Evolutionary conservation across 2,329 filamentous ascomycete species (phyloP).

Genomic region (Cercospora sojina): DNA sequence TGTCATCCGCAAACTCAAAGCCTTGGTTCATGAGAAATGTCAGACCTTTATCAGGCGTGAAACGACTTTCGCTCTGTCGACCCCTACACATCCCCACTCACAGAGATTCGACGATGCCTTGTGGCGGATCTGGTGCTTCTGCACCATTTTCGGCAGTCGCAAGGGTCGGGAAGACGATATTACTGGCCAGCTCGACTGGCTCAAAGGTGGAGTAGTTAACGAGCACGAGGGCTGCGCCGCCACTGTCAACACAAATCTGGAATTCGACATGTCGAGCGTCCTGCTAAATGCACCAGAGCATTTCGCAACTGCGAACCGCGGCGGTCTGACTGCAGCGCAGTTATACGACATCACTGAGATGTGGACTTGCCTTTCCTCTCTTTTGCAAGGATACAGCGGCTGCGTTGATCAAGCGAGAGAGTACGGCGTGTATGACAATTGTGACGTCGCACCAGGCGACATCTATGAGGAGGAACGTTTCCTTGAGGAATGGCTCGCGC

Average conservation of each 20-base stretch:
- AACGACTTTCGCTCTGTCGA: slow-evolving; percentile 55
- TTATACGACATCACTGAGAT: slow-evolving; percentile 65
- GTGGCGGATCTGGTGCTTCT: slow-evolving; percentile 67
- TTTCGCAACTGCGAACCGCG: slow-evolving; percentile 58
- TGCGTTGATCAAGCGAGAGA: slow-evolving; percentile 55
- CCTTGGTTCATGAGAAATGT: slow-evolving; percentile 56
- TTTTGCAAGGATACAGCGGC: slow-evolving; percentile 57
- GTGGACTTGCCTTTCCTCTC: slow-evolving; percentile 59
- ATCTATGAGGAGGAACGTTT: slow-evolving; percentile 54
- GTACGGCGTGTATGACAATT: slow-evolving; percentile 56
- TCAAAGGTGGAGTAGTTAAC: slow-evolving; percentile 57
- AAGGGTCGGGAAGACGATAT: slow-evolving; percentile 60
- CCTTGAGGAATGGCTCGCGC: slow-evolving; percentile 62
- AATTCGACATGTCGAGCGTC: slow-evolving; percentile 53
- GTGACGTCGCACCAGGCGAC: slow-evolving; percentile 48
- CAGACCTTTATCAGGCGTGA: slow-evolving; percentile 57
- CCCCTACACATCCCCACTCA: slow-evolving; percentile 45
- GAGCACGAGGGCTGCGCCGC: slow-evolving; percentile 48
- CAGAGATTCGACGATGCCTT: slow-evolving; percentile 60
- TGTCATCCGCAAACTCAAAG: slow-evolving; percentile 56
- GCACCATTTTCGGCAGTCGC: slow-evolving; percentile 60
- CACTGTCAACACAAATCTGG: slow-evolving; percentile 48
- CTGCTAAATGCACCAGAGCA: slow-evolving; percentile 56
- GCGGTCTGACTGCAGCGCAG: slow-evolving; percentile 55
- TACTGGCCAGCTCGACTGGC: slow-evolving; percentile 61